These are phyloP conservation scores for Helotiales sp. DNA, from an alignment of 2,329 filamentous ascomycete species.

Conservation along the genomic window DNA sequence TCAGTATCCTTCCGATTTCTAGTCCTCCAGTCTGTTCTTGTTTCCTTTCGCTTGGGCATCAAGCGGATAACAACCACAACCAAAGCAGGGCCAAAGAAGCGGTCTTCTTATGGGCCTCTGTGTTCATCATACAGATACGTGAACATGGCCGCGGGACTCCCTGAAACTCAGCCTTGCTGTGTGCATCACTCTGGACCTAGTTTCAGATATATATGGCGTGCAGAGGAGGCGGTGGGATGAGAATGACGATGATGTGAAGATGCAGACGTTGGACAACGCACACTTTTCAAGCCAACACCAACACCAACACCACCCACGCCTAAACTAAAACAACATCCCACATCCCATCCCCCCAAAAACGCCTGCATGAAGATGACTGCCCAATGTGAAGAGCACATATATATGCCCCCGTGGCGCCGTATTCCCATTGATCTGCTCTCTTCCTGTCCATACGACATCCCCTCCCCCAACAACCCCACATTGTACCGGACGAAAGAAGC, in stretches of 20 bases:
- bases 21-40: not conserved
- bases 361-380: slow-evolving; percentile 13
- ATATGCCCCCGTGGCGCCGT: slow-evolving; percentile 1
- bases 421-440: not conserved
- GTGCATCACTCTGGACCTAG: not conserved
- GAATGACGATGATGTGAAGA: not conserved
- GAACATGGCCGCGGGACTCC: not conserved
- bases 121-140: slow-evolving; percentile 13
- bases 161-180: slow-evolving; percentile 6
- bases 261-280: slow-evolving; percentile 20
- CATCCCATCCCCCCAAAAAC: not conserved
- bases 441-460: slow-evolving; percentile 4
- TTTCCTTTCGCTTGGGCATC: slow-evolving; percentile 5
- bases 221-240: slow-evolving; percentile 15
- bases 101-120: slow-evolving; percentile 7
- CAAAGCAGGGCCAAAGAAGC: not conserved
- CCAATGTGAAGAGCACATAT: slow-evolving; percentile 20
- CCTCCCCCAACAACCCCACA: not conserved
- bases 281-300: not conserved
- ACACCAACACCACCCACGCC: too few relatives aligned
- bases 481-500: not conserved
- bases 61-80: not conserved
- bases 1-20: not conserved
- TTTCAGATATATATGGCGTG: slow-evolving; percentile 1
- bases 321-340: not conserved